Base-by-base conservation (phyloP, 768 basidiomycete genomes). In the Psilocybe subaeruginosa region DNA sequence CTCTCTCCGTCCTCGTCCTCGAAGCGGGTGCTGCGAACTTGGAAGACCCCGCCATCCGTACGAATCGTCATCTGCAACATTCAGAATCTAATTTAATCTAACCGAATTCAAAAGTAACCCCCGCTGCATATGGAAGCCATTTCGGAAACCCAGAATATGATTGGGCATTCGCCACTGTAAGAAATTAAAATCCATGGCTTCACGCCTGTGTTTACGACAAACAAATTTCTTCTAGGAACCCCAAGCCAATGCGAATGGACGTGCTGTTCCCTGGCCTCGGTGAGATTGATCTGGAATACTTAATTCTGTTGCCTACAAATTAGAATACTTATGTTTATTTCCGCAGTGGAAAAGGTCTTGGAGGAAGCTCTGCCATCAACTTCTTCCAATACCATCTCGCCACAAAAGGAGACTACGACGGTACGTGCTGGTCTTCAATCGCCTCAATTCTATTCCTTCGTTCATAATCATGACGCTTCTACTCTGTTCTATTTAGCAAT, bases 301-400 rank as follows among this genome's bases (percentile, higher is more conserved):
- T 37, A 1, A 1, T 9, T 9, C 37, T 7, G 2, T 39, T 19
- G 19, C 19, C 19, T 19, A 19, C 19, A 19, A 19, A 19, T 19
- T 19, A 19, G 19, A 19, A 19, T 19, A 19, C 19, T 19, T 19
- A 19, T 19, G 19, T 19, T 19, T 19, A 19, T 19, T 19, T 19
- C 19, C 19, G 19, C 19, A 57, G n/a, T 8, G 56, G 56, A 0
- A 57, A 57, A 37, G 56, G 56, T 19, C 46, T 57, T 35, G 56
- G 56, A 35, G 56, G 56, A 35, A 57, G 56, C 19, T 57, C 56
- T 49, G 56, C 43, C 1, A 57, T 57, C 45, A 57, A 57, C n/a
- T 57, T 48, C 47, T 57, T 57, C 31, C 56, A 57, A 46, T 57
- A 57, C 23, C 56, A 57, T 33, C 35, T 57, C 11, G 45, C 56